Conservation (phyloP, 192 early-diverging fungal genomes). For the Backusella circina region DNA sequence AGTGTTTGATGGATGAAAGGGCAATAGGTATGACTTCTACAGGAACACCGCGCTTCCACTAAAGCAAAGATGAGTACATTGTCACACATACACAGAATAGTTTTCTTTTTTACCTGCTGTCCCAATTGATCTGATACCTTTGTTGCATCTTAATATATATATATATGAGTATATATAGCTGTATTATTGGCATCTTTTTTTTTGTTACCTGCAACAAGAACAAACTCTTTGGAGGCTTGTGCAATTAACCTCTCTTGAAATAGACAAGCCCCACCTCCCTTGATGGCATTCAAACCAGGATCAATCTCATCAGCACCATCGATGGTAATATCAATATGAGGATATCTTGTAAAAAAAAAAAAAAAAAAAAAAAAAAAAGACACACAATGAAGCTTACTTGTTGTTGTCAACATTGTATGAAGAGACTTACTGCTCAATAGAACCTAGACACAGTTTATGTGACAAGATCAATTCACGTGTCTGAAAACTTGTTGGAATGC, state of each 20-base stretch:
- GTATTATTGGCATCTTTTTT: not conserved
- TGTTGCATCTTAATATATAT: slow-evolving; percentile 60
- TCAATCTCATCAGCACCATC: slow-evolving; percentile 94
- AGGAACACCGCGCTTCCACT: slow-evolving; percentile 83
- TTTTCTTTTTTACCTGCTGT: slow-evolving; percentile 16
- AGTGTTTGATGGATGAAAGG: slow-evolving; percentile 59
- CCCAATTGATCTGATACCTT: slow-evolving; percentile 64
- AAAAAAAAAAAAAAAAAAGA: too few relatives aligned
- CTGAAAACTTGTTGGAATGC: slow-evolving; percentile 91
- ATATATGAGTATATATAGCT: not conserved
- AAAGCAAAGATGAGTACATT: not conserved
- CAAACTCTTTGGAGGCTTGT: slow-evolving; percentile 71
- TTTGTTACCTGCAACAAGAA: slow-evolving; percentile 83
- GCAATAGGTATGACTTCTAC: slow-evolving; percentile 88
- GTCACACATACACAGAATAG: not conserved
- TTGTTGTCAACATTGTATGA: too few relatives aligned
- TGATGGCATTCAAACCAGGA: slow-evolving; percentile 79
- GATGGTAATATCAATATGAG: slow-evolving; percentile 82
- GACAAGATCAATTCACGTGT: slow-evolving; percentile 75
- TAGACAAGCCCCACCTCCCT: slow-evolving; percentile 88
- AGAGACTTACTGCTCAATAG: slow-evolving; percentile 60
- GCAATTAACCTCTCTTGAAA: slow-evolving; percentile 93
- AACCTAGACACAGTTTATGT: slow-evolving; percentile 69
- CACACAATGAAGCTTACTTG: too few relatives aligned
- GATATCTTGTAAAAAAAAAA: too few relatives aligned